Evolutionary conservation across 2,329 filamentous ascomycete genomes (phyloP), one percentile per base, ranked within the genome.

Genomic region (Leptographium procerum): DNA sequence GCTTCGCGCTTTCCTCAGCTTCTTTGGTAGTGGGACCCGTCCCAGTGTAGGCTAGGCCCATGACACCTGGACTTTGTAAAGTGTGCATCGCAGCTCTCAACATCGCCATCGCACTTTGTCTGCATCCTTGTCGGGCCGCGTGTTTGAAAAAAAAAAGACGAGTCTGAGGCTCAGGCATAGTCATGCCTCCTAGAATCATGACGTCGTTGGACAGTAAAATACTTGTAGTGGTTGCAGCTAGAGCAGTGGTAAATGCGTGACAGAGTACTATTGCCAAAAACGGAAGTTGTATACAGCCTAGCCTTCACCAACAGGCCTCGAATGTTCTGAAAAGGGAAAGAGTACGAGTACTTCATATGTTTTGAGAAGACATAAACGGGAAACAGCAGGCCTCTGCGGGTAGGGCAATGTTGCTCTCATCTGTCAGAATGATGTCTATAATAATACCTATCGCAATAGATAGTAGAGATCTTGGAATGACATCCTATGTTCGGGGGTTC

Each of bases 1-100:
- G 52, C 52, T 55, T 55, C 52, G 52, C 52, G 52, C 34, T 55
- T 45, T 55, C 10, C 52, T 55, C 31, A 55, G 34, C 24, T 55
- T 19, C 34, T 45, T 29, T 13, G 43, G 52, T 36, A 16, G 52
- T 40, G 24, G n/a, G 24, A 29, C 5, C 8, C 8, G 19, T 19
- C 19, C 29, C 11, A 3, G n/a, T 52, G 8, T 10, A 22, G 33
- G 19, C 22, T 54, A 54, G 50, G 22, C 9, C 47, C 7, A 16
- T 48, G 22, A 5, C 22, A 7, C 48, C 22, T 31, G 48, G 26
- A 51, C 48, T 51, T 45, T 29, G 26, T n/a, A 51, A 19, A n/a
- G 48, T 14, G 26, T 19, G 26, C 28, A 36, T 53, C 31, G 4
- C 51, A 7, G 11, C 28, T 24, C 31, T 28, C 6, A 22, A 14